These are phyloP conservation scores for Boletus coccyginus DNA, from an alignment of 768 basidiomycete genomes.

Conservation along the genomic window DNA sequence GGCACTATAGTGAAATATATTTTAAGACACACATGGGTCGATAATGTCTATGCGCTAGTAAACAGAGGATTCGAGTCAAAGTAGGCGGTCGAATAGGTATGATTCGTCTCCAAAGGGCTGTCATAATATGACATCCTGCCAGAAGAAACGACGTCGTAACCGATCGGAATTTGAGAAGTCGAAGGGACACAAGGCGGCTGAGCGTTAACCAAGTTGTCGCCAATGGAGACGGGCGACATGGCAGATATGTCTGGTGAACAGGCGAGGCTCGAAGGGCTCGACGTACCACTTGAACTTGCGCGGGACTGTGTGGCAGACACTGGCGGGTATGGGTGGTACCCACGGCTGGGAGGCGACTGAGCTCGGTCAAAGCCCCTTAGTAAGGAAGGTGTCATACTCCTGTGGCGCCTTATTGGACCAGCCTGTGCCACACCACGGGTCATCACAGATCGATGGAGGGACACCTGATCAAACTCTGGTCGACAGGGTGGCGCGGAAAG, in stretches of 20 bases:
- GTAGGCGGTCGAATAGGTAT: conserved; percentile 16
- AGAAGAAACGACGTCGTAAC: conserved; percentile 24
- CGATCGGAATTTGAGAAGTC: conserved; percentile 17
- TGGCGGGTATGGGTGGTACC: conserved; percentile 56
- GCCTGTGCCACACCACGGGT: conserved; percentile 29
- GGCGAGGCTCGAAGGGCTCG: conserved; percentile 29
- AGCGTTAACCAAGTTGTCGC: conserved; percentile 8
- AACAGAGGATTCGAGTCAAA: conserved; percentile 25
- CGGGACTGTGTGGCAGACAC: conserved; percentile 26
- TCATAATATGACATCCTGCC: conserved; percentile 29
- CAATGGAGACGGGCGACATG: conserved; percentile 17
- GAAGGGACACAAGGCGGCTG: conserved; percentile 24
- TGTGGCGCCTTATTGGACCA: conserved; percentile 67
- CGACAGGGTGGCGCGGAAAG: conserved; percentile 68
- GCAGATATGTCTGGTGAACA: conserved; percentile 30
- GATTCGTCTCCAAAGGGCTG: conserved; percentile 20
- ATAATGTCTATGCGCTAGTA: conserved; percentile 20
- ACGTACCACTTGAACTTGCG: conserved; percentile 25
- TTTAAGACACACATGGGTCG: neutral
- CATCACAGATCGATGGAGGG: conserved; percentile 24
- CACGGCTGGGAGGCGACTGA: conserved; percentile 44
- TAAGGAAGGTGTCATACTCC: conserved; percentile 74
- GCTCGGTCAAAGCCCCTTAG: conserved; percentile 50
- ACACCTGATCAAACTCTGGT: conserved; percentile 55
- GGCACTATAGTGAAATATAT: conserved; percentile 20